Evolutionary conservation across 768 basidiomycete species (phyloP), one percentile per base, ranked within the genome.

Genomic region (Russula compacta): DNA sequence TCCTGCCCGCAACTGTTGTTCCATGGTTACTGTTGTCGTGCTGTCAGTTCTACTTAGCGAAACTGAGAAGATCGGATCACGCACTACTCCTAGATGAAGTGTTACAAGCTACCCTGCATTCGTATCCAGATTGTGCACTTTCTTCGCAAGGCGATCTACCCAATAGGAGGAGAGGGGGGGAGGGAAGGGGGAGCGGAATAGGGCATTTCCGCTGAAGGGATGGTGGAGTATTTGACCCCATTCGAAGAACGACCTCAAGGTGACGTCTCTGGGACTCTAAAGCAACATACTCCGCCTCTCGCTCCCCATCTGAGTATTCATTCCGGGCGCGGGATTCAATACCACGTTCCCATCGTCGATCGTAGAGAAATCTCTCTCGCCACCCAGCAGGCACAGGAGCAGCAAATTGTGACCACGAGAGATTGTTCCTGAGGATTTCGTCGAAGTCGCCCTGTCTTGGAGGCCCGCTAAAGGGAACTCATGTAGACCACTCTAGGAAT

Each of bases 341-440:
- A 17, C 21, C 17, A 33, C 11, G 50, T 42, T 62, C 61, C 56
- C 61, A 58, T 14, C 24, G 51, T 48, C 51, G 56, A n/a, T 52
- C 56, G 15, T 58, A 9, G 32, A 58, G 36, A 48, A 53, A 58
- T 11, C 33, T 46, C 44, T 57, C 56, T 58, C 56, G 56, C 61
- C 61, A 58, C 6, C 61, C 56, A 17, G 61, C 61, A 29, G 56
- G 61, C 1, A 52, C 51, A 10, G 61, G 56, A 19, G 38, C 61
- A 42, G 61, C 61, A 48, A 53, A 58, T 42, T 62, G 56, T 15
- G 61, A 58, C 56, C 61, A 62, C 3, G 61, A 62, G 19, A 62
- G 61, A 32, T 62, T 58, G 51, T 15, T 29, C 24, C 36, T 53
- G 21, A 62, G 32, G 21, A 62, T 40, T 40, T 44, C 51, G n/a